Percentiles rank a stretch among this genome's conserved stretches.
Evolutionary conservation across 177 flowering plant species (phyloP).

Genomic region (Vitis hybrid): DNA sequence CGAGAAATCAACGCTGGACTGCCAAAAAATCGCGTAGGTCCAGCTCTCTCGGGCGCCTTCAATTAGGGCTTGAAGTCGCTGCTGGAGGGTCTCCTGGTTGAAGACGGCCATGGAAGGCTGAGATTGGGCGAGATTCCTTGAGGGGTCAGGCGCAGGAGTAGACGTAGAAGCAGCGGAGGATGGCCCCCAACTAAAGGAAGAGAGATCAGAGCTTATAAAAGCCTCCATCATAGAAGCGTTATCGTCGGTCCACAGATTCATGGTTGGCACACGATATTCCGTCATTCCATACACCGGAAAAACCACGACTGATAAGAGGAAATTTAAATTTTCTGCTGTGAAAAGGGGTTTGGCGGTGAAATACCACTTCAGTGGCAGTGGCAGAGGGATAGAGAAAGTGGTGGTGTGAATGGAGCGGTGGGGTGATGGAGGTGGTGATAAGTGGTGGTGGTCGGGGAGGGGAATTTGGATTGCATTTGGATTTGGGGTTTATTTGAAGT

Average conservation of each 20-base stretch:
- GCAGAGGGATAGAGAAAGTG: neutral
- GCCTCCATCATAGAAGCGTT: conserved; percentile 80
- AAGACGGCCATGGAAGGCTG: conserved; percentile 20
- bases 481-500: conserved; percentile 20
- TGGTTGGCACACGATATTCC: conserved; percentile 43
- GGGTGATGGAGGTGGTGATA: neutral
- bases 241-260: conserved; percentile 79
- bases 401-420: neutral
- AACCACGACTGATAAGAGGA: too few relatives aligned
- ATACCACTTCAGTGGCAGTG: neutral
- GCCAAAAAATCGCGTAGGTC: conserved; percentile 99
- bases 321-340: too few relatives aligned
- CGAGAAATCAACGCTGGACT: conserved; percentile 51
- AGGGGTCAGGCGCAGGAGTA: conserved; percentile 2
- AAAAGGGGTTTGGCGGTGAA: neutral
- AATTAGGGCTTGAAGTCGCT: conserved; percentile 74
- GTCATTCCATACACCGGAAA: conserved; percentile 29
- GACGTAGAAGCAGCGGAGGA: conserved; percentile 34
- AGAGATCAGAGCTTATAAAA: conserved; percentile 60
- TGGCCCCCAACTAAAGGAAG: conserved; percentile 41
- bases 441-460: neutral
- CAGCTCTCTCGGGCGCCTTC: conserved; percentile 74
- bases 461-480: conserved; percentile 22
- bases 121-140: neutral
- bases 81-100: conserved; percentile 79